Evolutionary conservation across 805 yeast species (phyloP), one percentile per base, ranked within the genome.

Genomic region (Lachancea sp.): DNA sequence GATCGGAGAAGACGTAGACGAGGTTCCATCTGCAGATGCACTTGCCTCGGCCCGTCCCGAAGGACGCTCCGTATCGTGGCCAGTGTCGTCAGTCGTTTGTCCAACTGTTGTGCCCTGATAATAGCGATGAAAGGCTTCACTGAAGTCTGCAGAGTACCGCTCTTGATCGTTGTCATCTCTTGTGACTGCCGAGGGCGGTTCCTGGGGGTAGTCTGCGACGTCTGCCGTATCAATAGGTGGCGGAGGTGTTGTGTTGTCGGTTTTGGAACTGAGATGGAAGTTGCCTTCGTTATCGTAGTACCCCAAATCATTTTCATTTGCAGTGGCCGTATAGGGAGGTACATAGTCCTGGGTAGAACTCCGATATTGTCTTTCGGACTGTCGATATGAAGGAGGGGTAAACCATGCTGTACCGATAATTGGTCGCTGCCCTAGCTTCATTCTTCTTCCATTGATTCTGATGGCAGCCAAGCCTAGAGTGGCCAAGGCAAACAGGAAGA

Each of bases 401-500:
- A 88, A 78, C 95, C 95, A 85, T 10, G 85, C 77, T 1, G 93
- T 85, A 9, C 91, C 91, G 48, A 76, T 68, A 1, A 86, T 69
- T 0, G 95, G 95, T 22, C 66, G 69, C 49, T 69, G 66, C 36
- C 78, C 76, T 29, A 55, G 36, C 3, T 26, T 47, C 0, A 54
- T 49, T 60, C 95, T 71, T 45, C 70, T 71, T 38, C 68, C 74
- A 56, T 85, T 85, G 12, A 77, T 67, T 31, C 76, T 56, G 20
- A 82, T 62, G 0, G 85, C 79, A 38, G 73, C 73, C 0, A 74
- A 25, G 3, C 82, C 51, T 2, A 79, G 66, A 1, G 75, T 46
- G 2, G 78, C 35, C 3, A 81, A 49, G 1, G 74, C 70, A 0
- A 75, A 73, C 2, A 79, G 60, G 50, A 82, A 73, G 7, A 84